These are phyloP conservation scores for Suillus luteus DNA, from an alignment of 768 basidiomycete genomes.

Conservation along the genomic window DNA sequence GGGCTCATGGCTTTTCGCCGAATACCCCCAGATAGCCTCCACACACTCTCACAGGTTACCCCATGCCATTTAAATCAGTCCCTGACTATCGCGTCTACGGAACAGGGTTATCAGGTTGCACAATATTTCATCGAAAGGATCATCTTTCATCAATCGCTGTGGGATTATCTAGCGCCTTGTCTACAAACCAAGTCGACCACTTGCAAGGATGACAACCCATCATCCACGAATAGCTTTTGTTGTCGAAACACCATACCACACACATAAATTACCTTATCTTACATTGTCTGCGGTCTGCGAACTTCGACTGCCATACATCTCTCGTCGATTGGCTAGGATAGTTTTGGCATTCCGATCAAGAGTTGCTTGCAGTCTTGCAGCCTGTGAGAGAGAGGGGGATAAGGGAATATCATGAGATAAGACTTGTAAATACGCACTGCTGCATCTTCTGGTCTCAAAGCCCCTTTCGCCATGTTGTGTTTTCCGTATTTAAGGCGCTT, in stretches of 20 bases:
- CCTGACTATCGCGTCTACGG: background rate
- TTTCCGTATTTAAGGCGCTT: conserved; percentile 67
- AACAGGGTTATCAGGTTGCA: background rate
- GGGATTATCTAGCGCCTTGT: background rate
- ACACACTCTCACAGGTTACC: background rate
- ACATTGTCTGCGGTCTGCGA: conserved; percentile 24
- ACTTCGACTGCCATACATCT: conserved; percentile 22
- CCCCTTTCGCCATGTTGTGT: conserved; percentile 90
- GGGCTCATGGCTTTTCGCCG: background rate
- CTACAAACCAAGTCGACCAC: conserved; percentile 1
- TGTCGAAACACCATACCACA: conserved; percentile 17
- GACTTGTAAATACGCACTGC: conserved; percentile 51
- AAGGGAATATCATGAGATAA: background rate
- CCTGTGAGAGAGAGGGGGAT: conserved; percentile 41
- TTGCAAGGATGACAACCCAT: conserved; percentile 20
- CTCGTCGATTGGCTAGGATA: conserved; percentile 30
- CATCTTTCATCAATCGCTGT: background rate
- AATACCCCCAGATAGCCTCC: background rate
- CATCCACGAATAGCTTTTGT: conserved; percentile 18
- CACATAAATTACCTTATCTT: conserved; percentile 13
- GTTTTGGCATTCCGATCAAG: conserved; percentile 48
- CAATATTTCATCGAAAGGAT: background rate
- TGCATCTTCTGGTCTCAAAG: conserved; percentile 78
- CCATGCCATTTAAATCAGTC: background rate
- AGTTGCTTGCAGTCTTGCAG: conserved; percentile 65